A percentile compares a stretch with the other conserved stretches of the same genome.
Conservation (phyloP, 2,329 filamentous ascomycete genomes). For the Pseudopyrenochaeta lycopersici region DNA sequence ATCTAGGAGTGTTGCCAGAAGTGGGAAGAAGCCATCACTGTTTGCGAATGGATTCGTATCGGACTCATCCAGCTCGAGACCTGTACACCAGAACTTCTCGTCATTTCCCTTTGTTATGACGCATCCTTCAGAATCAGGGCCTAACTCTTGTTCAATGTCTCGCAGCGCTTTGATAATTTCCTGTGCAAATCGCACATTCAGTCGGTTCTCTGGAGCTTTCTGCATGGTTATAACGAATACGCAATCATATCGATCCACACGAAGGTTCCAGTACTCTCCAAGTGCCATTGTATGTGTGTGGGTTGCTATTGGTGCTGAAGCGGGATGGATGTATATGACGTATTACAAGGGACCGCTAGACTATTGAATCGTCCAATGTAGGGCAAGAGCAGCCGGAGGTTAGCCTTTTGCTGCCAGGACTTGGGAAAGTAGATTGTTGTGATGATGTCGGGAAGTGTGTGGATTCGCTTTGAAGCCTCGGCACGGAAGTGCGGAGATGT, state of each 20-base stretch:
- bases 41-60: constrained; percentile 64
- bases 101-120: constrained; percentile 63
- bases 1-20: constrained; percentile 59
- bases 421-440: background rate
- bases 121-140: constrained; percentile 59
- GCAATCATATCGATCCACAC: constrained; percentile 57
- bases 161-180: constrained; percentile 62
- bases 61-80: constrained; percentile 58
- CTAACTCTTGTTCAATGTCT: constrained; percentile 57
- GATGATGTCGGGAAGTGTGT: background rate
- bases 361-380: no score
- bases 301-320: no score
- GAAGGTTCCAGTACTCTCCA: constrained; percentile 53
- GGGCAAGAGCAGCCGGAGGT: no score
- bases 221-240: constrained; percentile 64
- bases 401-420: no score
- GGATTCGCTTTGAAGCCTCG: constrained; percentile 22
- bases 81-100: constrained; percentile 62
- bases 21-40: constrained; percentile 65
- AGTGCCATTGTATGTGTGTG: constrained; percentile 27
- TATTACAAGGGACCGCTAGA: no score
- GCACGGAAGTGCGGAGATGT: constrained; percentile 30
- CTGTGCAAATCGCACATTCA: constrained; percentile 61
- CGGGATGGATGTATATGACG: background rate
- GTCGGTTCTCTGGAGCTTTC: constrained; percentile 63